Evolutionary conservation across 2,329 filamentous ascomycete species (phyloP), one percentile per base, ranked within the genome.

Genomic region (Sporothrix humicola): DNA sequence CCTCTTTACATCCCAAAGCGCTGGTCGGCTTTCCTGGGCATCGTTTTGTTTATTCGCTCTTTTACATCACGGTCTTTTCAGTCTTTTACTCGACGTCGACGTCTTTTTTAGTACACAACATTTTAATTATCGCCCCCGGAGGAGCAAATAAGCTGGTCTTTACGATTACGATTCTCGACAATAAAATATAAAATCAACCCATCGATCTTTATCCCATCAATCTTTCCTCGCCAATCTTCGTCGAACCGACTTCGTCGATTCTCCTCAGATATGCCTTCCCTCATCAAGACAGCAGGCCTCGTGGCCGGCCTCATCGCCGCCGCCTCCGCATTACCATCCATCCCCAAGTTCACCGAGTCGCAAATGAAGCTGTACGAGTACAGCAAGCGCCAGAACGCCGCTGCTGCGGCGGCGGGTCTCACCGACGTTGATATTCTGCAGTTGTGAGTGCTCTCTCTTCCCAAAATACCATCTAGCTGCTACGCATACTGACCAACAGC

Each of bases 351-450:
- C 74, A 84, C 80, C n/a, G 74, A 77, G 50, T 78, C 80, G 72
- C 85, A 88, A 78, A 79, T 84, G 76, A 79, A 82, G 77, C 83
- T 88, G 76, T 84, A 85, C 79, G 79, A 82, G 72, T 77, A 85
- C 69, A 82, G 84, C 75, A 87, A 83, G 80, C 85, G 86, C 71
- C 87, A 88, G 79, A 86, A 86, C 75, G 83, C 82, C 5, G 83
- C 83, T 3, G 86, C 85, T 3, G 83, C 84, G 13, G 79, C 82
- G 2, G 78, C 82, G 2, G 86, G 86, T 42, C 81, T 88, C 58
- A 82, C 80, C 13, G 87, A 89, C 77, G 81, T 86, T 42, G 87
- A 88, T 75, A 88, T 89, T 76, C 81, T 89, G 61, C 86, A 89
- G 80, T 89, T 89, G 87, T 88, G 81, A 81, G 86, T 81, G 8